Evolutionary conservation across 805 yeast genomes (phyloP), one percentile per base, ranked within the genome.

Genomic region (Scheffersomyces amazonensis): DNA sequence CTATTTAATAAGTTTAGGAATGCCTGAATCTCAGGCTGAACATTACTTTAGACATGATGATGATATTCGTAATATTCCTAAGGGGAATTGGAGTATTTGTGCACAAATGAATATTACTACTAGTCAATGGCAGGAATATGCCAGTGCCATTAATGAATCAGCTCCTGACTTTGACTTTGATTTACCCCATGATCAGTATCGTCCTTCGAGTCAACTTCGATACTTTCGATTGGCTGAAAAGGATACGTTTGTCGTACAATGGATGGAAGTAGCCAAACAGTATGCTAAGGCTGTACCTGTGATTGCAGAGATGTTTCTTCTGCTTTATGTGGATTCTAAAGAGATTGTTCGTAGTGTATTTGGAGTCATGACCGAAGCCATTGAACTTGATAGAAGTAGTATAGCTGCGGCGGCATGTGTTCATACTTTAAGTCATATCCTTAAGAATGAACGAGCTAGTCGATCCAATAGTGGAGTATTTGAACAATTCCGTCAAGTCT

Each of bases 401-500:
- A 24, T 10, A 12, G 7, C 27, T 24, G 27, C 27, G 5, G 27
- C 27, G 8, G 27, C 27, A 24, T 9, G n/a, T 12, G 27, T 49
- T 17, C 45, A 46, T 24, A 32, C 52, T 11, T 37, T 53, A 2
- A 35, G 44, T 9, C 25, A 36, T 15, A 29, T 45, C 5, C 36
- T 53, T 11, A 45, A 39, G 19, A 40, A 45, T 31, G 54, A 49
- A 12, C 31, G 32, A 16, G 37, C 31, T 13, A 39, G 43, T 11
- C 32, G 32, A 5, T 19, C 23, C 15, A 37, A 42, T 10, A 29
- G 38, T 25, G 37, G 33, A 2, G 38, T 49, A 7, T 54, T 56
- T 39, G 66, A 63, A 6, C 52, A 55, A 6, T 71, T 75, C 39
- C 42, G 70, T 3, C 34, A 47, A 0, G 66, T 66, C 24, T 51